Conservation (phyloP, 2,329 filamentous ascomycete species). For the Trichophyton verrucosum region DNA sequence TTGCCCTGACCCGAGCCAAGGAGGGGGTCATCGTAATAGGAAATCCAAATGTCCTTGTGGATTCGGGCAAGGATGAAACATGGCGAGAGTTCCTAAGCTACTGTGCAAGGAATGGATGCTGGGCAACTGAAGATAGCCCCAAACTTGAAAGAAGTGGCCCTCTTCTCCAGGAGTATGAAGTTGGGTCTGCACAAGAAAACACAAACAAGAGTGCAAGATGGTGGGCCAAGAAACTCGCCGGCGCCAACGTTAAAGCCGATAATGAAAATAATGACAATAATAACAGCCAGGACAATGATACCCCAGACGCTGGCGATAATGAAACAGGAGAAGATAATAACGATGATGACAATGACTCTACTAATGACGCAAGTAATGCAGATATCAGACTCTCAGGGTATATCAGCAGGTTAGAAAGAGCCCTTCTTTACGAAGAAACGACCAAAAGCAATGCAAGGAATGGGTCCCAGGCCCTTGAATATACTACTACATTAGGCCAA, state of each 20-base stretch:
- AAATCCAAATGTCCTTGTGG: conserved; percentile 25
- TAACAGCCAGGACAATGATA: background rate
- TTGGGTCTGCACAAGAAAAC: background rate
- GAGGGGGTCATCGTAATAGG: conserved; percentile 34
- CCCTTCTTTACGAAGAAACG: conserved; percentile 16
- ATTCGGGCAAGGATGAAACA: conserved; percentile 20
- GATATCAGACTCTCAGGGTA: conserved; percentile 16
- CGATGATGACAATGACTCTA: background rate
- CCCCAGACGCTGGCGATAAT: background rate
- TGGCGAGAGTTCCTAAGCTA: conserved; percentile 30
- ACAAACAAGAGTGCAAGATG: background rate
- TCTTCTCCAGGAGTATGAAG: background rate
- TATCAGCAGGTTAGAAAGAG: conserved; percentile 18
- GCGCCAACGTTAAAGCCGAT: conserved; percentile 6
- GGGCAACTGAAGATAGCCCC: conserved; percentile 15
- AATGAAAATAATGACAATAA: background rate
- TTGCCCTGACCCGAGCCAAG: conserved; percentile 35
- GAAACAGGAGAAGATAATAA: conserved; percentile 6
- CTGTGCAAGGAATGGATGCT: conserved; percentile 28
- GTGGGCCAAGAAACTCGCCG: conserved; percentile 3
- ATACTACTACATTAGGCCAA: background rate
- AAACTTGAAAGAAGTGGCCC: background rate
- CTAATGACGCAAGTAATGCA: background rate
- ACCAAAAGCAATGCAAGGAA: background rate
- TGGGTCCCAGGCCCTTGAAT: background rate